These are phyloP conservation scores for Talaromyces sp. DNA, from an alignment of 2,329 filamentous ascomycete genomes.

Conservation along the genomic window DNA sequence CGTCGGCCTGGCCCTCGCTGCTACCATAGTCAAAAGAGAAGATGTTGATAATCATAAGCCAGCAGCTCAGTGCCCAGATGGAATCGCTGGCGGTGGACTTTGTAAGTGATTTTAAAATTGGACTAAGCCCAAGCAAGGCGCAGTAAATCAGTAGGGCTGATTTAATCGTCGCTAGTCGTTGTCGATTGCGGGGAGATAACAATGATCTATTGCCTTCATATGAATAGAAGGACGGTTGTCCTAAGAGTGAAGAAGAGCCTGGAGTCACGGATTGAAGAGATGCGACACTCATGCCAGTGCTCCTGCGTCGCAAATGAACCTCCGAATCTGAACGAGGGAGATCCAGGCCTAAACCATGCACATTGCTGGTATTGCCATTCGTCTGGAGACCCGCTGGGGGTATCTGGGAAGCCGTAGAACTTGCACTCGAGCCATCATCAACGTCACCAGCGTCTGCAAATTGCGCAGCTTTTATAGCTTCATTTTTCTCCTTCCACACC, in stretches of 20 bases:
- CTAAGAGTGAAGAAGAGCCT: slow-evolving; percentile 19
- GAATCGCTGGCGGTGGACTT: slow-evolving; percentile 86
- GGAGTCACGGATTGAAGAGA: slow-evolving; percentile 48
- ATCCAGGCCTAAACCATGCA: slow-evolving; percentile 41
- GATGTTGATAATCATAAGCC: slow-evolving; percentile 89
- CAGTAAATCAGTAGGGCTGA: slow-evolving; percentile 91
- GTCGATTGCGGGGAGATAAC: slow-evolving; percentile 52
- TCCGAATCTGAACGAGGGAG: slow-evolving; percentile 35
- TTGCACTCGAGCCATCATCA: slow-evolving; percentile 39
- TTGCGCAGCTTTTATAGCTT: slow-evolving; percentile 30
- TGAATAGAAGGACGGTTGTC: slow-evolving; percentile 19
- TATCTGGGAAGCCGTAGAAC: slow-evolving; percentile 30
- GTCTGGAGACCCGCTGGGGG: slow-evolving; percentile 23
- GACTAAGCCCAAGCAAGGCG: slow-evolving; percentile 82
- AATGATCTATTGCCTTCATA: slow-evolving; percentile 24
- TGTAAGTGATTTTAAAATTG: slow-evolving; percentile 95
- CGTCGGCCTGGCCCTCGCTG: slow-evolving; percentile 34
- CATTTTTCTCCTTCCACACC: slow-evolving; percentile 66
- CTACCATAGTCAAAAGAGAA: slow-evolving; percentile 97
- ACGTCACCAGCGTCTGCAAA: slow-evolving; percentile 27
- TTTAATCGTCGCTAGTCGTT: slow-evolving; percentile 75
- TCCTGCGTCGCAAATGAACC: slow-evolving; percentile 26
- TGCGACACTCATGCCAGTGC: slow-evolving; percentile 35
- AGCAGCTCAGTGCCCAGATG: slow-evolving; percentile 95
- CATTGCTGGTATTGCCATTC: slow-evolving; percentile 28